Evolutionary conservation across 148 eudicot species (phyloP).

Genomic region (Fagopyrum homotropicum): DNA sequence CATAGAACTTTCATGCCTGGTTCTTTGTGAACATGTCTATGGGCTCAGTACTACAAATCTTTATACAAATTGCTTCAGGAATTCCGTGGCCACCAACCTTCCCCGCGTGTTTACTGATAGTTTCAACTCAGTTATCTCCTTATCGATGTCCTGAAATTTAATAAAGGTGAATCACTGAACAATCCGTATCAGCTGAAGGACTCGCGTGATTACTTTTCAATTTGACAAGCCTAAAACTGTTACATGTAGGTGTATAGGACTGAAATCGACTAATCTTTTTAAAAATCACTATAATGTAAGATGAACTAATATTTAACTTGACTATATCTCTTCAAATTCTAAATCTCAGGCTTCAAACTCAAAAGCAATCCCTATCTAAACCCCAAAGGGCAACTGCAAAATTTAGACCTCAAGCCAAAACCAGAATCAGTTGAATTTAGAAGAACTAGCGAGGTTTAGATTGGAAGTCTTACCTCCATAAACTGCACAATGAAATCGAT

Average conservation of each 20-base stretch:
- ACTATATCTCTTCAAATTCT: not conserved
- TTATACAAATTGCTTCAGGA: slow-evolving; percentile 64
- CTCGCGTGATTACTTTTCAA: not conserved
- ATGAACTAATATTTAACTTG: not conserved
- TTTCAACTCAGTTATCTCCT: slow-evolving; percentile 87
- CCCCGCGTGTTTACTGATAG: slow-evolving; percentile 89
- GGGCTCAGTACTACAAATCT: not conserved
- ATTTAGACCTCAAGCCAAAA: too few relatives aligned
- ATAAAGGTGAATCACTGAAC: not conserved
- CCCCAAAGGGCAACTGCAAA: not conserved
- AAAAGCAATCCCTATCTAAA: not conserved
- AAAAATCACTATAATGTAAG: too few relatives aligned
- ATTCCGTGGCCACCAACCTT: slow-evolving; percentile 96
- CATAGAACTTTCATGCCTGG: not conserved
- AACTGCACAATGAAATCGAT: slow-evolving; percentile 97
- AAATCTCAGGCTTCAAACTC: not conserved
- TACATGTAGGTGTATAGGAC: too few relatives aligned
- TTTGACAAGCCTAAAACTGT: too few relatives aligned
- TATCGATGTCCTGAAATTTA: slow-evolving; percentile 78
- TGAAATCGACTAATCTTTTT: too few relatives aligned
- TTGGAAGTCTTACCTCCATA: slow-evolving; percentile 71
- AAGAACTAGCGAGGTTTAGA: not conserved
- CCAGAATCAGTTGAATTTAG: not conserved
- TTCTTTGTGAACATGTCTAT: not conserved
- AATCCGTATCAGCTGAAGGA: not conserved